Evolutionary conservation across 2,329 filamentous ascomycete species (phyloP).

Genomic region (Simplicillium sp.): DNA sequence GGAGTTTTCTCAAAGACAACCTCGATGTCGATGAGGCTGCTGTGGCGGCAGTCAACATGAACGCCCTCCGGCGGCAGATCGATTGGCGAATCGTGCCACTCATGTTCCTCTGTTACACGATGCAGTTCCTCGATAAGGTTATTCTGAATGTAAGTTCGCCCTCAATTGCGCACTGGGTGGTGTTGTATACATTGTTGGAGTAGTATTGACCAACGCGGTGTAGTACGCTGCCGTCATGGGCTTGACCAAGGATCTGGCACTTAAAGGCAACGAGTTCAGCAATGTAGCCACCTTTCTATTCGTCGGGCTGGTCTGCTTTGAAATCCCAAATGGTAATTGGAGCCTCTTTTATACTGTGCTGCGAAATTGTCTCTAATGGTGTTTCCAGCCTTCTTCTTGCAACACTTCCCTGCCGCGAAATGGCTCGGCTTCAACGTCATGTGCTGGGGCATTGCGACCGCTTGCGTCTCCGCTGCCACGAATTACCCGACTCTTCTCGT

Average conservation of each 20-base stretch:
- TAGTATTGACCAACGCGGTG: too few species aligned
- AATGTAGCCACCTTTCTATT: slow-evolving; percentile 47
- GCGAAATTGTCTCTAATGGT: background rate
- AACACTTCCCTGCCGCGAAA: slow-evolving; percentile 44
- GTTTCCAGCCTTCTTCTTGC: slow-evolving; percentile 36
- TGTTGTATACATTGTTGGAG: too few species aligned
- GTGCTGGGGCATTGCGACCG: slow-evolving; percentile 29
- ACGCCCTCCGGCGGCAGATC: slow-evolving; percentile 8
- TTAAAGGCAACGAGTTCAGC: slow-evolving; percentile 45
- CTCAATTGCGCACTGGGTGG: too few species aligned
- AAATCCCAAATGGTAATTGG: slow-evolving; percentile 40
- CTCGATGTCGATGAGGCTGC: slow-evolving; percentile 19
- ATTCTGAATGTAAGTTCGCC: slow-evolving; percentile 5
- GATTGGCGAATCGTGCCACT: slow-evolving; percentile 11
- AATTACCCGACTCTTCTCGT: slow-evolving; percentile 6
- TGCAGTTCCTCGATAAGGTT: slow-evolving; percentile 8
- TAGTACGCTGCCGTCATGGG: slow-evolving; percentile 53
- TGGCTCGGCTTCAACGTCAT: slow-evolving; percentile 42
- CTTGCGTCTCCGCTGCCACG: slow-evolving; percentile 6
- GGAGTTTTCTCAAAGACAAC: slow-evolving; percentile 23
- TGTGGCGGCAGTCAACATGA: slow-evolving; percentile 10
- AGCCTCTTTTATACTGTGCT: background rate
- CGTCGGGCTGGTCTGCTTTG: slow-evolving; percentile 41
- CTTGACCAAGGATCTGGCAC: slow-evolving; percentile 36
- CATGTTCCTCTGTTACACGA: slow-evolving; percentile 9